Conservation (phyloP, 768 basidiomycete genomes). For the Amanita polypyramis region DNA sequence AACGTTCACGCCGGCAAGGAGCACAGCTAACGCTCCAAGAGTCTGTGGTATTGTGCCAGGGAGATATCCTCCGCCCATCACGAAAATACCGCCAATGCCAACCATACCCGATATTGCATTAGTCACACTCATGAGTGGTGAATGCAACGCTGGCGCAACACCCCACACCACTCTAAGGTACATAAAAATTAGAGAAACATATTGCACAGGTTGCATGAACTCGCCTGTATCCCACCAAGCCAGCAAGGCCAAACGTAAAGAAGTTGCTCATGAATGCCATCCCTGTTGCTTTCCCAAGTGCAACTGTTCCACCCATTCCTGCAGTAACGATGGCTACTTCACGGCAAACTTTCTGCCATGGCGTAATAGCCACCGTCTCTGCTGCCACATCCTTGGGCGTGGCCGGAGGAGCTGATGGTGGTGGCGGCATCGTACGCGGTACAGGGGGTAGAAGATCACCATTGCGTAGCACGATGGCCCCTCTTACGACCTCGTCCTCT, state of each 20-base stretch:
- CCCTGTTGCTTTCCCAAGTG: constrained; percentile 70
- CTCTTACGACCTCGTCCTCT: constrained; percentile 77
- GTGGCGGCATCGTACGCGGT: constrained; percentile 60
- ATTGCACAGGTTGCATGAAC: background rate
- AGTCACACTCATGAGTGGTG: constrained; percentile 85
- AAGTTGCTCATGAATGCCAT: constrained; percentile 83
- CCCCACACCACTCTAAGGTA: constrained; percentile 70
- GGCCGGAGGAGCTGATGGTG: constrained; percentile 43
- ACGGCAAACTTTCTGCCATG: constrained; percentile 73
- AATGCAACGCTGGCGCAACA: constrained; percentile 80
- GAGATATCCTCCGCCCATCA: constrained; percentile 84
- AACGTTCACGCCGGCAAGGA: constrained; percentile 81
- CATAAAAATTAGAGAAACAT: background rate
- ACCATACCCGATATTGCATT: constrained; percentile 79
- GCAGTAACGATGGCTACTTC: constrained; percentile 68
- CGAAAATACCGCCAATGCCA: constrained; percentile 76
- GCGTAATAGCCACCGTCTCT: constrained; percentile 57
- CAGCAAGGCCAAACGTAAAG: constrained; percentile 82
- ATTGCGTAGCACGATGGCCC: constrained; percentile 64
- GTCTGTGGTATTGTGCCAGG: constrained; percentile 75
- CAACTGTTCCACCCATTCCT: constrained; percentile 66
- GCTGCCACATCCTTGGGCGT: constrained; percentile 33
- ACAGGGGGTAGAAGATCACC: constrained; percentile 56
- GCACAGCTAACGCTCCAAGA: constrained; percentile 74
- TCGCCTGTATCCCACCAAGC: constrained; percentile 64